Conservation (phyloP, 2,329 filamentous ascomycete genomes). For the Huntiella moniliformis region DNA sequence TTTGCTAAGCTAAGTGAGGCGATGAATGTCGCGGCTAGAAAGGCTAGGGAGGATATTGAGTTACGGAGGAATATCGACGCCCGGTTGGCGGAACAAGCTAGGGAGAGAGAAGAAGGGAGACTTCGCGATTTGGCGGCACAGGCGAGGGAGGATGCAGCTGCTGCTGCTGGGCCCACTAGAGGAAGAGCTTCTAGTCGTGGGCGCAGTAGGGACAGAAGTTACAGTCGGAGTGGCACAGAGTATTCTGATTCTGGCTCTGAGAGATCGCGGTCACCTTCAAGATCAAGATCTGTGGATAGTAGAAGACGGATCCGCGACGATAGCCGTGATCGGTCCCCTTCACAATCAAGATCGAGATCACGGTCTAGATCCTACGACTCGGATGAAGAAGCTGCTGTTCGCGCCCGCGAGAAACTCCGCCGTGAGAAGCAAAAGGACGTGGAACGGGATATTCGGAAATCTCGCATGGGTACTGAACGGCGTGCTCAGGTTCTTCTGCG, state of each 20-base stretch:
- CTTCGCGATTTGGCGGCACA: constrained; percentile 76
- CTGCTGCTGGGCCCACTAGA: constrained; percentile 10
- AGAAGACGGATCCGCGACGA: not conserved
- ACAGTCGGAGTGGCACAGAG: not conserved
- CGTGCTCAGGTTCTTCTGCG: constrained; percentile 82
- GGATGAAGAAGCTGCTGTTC: constrained; percentile 48
- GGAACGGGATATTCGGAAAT: constrained; percentile 78
- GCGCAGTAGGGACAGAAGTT: not conserved
- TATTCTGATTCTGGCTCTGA: not conserved
- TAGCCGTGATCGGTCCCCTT: not conserved
- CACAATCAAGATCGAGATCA: constrained; percentile 26
- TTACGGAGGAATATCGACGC: constrained; percentile 91
- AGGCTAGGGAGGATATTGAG: constrained; percentile 88
- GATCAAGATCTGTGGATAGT: not conserved
- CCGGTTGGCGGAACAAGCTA: constrained; percentile 88
- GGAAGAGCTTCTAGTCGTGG: not conserved
- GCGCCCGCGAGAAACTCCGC: constrained; percentile 59
- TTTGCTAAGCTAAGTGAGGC: constrained; percentile 94
- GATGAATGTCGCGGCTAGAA: constrained; percentile 80
- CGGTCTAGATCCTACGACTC: constrained; percentile 27
- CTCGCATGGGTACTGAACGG: constrained; percentile 85
- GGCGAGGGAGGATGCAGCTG: constrained; percentile 63
- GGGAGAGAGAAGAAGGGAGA: constrained; percentile 81
- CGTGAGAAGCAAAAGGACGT: constrained; percentile 64
- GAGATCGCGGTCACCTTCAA: not conserved